Percentiles rank a stretch among this genome's conserved stretches.
phyloP scores from a whole-genome alignment of 2,329 filamentous ascomycete genomes.

The Aschersonia sp. region DNA sequence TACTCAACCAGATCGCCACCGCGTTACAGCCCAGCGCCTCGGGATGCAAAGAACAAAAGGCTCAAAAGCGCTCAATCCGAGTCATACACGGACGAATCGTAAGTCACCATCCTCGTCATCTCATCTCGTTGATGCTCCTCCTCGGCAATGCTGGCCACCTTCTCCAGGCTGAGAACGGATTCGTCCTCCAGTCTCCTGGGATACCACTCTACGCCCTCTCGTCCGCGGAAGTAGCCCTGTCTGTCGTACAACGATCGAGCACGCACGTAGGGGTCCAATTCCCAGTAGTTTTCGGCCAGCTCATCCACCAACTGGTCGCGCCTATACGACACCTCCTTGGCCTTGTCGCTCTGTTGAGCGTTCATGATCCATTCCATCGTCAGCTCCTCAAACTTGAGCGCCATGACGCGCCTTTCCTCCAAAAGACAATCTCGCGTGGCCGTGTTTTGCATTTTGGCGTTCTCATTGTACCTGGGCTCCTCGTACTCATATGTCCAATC shows the following conservation, averaged over 20 bases:
- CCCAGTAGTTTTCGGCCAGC: conserved; percentile 66
- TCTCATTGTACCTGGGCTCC: conserved; percentile 59
- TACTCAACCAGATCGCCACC: no score
- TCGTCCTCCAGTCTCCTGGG: neutral
- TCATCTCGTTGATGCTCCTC: neutral
- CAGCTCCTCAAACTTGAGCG: conserved; percentile 54
- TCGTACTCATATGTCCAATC: conserved; percentile 65
- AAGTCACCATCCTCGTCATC: neutral
- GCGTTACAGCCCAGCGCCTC: no score
- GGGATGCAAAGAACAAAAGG: no score
- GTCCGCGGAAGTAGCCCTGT: conserved; percentile 48
- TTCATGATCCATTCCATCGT: conserved; percentile 55
- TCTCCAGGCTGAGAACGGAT: conserved; percentile 1
- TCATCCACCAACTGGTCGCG: conserved; percentile 43
- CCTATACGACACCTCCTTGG: conserved; percentile 31
- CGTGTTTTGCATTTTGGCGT: conserved; percentile 50
- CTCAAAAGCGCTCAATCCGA: neutral
- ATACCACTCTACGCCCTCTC: conserved; percentile 58
- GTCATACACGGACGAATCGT: conserved; percentile 1
- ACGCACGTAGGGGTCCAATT: conserved; percentile 66
- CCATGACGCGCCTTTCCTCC: conserved; percentile 43
- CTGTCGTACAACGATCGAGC: conserved; percentile 68
- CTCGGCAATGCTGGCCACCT: neutral
- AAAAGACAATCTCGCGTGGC: conserved; percentile 46
- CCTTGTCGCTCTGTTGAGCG: conserved; percentile 20